These are phyloP conservation scores for Phytopythium montanum DNA, from an alignment of 352 stramenopile genomes.

Conservation along the genomic window DNA sequence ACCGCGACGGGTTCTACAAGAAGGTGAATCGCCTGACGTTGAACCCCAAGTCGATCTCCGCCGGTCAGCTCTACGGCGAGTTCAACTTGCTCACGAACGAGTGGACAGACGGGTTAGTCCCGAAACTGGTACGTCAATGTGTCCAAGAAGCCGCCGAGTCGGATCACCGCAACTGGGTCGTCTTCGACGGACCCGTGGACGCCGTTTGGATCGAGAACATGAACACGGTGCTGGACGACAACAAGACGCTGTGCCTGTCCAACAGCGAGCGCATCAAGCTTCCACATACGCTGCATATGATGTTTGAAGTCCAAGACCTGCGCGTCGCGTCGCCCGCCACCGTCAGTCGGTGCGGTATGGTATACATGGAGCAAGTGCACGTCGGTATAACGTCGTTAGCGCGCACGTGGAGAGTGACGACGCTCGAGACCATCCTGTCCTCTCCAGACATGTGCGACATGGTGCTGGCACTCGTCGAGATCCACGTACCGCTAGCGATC, in stretches of 20 bases:
- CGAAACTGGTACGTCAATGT: conserved; percentile 90
- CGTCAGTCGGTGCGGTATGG: conserved; percentile 88
- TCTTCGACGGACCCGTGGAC: conserved; percentile 90
- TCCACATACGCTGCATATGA: conserved; percentile 87
- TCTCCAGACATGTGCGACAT: conserved; percentile 58
- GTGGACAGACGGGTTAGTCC: conserved; percentile 92
- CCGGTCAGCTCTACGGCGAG: conserved; percentile 93
- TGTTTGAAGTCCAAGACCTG: conserved; percentile 92
- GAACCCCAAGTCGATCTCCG: conserved; percentile 96
- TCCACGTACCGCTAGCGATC: conserved; percentile 77
- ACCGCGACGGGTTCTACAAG: conserved; percentile 87
- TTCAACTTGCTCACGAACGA: conserved; percentile 94
- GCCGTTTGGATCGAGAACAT: conserved; percentile 94
- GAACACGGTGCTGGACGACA: conserved; percentile 88
- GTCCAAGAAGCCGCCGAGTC: conserved; percentile 73
- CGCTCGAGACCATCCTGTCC: conserved; percentile 62
- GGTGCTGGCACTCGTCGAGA: conserved; percentile 75
- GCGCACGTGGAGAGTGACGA: conserved; percentile 72
- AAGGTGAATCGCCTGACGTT: conserved; percentile 85
- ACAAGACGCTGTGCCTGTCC: conserved; percentile 84
- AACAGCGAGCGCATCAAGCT: conserved; percentile 89
- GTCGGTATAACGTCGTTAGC: conserved; percentile 72
- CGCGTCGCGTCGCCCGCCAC: conserved; percentile 86
- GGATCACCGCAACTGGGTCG: conserved; percentile 88
- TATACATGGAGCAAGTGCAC: conserved; percentile 92